Conservation (phyloP, 805 yeast species). For the Yarrowia osloensis region DNA sequence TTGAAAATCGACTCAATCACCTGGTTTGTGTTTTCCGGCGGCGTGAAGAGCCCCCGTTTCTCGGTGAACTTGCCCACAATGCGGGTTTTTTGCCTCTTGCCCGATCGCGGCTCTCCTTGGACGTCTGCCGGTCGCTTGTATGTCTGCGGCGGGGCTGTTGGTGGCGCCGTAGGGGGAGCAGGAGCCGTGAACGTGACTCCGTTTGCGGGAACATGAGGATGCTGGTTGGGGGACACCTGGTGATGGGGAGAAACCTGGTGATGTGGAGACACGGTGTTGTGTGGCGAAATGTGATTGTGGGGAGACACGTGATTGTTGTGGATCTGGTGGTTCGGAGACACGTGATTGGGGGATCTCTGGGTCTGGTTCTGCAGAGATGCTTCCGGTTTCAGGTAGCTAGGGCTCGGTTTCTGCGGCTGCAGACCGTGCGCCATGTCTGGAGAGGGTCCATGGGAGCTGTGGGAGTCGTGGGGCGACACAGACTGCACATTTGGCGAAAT, state of each 20-base stretch:
- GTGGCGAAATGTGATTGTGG: background rate
- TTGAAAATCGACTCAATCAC: slow-evolving; percentile 24
- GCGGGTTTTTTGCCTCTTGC: slow-evolving; percentile 16
- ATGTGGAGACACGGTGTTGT: background rate
- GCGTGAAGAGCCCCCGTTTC: background rate
- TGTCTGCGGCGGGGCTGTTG: background rate
- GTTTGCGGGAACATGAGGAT: background rate
- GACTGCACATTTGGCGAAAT: slow-evolving; percentile 4
- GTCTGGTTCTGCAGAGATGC: background rate
- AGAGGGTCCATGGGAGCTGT: background rate
- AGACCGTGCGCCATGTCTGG: background rate
- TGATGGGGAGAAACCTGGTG: background rate
- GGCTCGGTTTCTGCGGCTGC: background rate
- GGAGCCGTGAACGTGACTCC: background rate
- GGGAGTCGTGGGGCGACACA: background rate
- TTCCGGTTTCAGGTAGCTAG: background rate
- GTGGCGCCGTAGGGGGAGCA: background rate
- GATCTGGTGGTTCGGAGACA: background rate
- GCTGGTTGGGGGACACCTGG: background rate
- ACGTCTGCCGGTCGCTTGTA: background rate
- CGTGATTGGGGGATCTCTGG: background rate
- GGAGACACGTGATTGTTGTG: background rate
- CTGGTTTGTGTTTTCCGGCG: slow-evolving; percentile 12
- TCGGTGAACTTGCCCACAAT: slow-evolving; percentile 18
- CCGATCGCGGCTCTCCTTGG: background rate